These are phyloP conservation scores for Quercus cerris DNA, from an alignment of 306 rosid species.

Conservation along the genomic window DNA sequence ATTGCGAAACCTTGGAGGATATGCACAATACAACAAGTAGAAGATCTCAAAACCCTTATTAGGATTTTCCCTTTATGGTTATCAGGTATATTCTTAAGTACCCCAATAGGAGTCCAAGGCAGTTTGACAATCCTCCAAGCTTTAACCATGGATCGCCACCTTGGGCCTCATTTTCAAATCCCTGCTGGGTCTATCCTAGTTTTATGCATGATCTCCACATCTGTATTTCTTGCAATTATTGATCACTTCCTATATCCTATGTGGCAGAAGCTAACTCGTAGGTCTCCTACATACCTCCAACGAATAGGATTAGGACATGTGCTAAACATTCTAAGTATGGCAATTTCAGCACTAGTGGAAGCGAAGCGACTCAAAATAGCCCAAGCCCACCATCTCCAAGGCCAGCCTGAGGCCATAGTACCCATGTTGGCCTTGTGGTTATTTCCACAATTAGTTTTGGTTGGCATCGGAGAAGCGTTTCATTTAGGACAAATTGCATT, in stretches of 20 bases:
- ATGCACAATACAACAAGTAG: slow-evolving; percentile 56
- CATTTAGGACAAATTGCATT: slow-evolving; percentile 63
- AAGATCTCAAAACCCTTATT: slow-evolving; percentile 45
- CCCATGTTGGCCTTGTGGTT: slow-evolving; percentile 46
- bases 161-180: slow-evolving; percentile 50
- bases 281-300: slow-evolving; percentile 34
- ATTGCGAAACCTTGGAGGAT: slow-evolving; percentile 54
- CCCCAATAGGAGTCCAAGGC: slow-evolving; percentile 41
- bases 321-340: slow-evolving; percentile 35
- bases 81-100: slow-evolving; percentile 38
- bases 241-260: slow-evolving; percentile 46
- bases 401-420: neutral
- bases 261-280: slow-evolving; percentile 36
- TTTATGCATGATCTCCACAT: slow-evolving; percentile 26
- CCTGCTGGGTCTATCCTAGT: slow-evolving; percentile 45
- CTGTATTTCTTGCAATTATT: slow-evolving; percentile 38
- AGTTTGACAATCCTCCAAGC: slow-evolving; percentile 60
- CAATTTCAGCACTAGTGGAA: slow-evolving; percentile 55
- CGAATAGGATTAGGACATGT: slow-evolving; percentile 55
- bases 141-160: slow-evolving; percentile 48
- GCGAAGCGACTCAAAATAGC: slow-evolving; percentile 47
- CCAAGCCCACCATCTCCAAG: neutral
- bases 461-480: slow-evolving; percentile 68
- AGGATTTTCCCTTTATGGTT: slow-evolving; percentile 54
- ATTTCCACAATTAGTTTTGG: slow-evolving; percentile 48